phyloP scores from a whole-genome alignment of 2,329 filamentous ascomycete genomes.

The Myriangium duriaei region DNA sequence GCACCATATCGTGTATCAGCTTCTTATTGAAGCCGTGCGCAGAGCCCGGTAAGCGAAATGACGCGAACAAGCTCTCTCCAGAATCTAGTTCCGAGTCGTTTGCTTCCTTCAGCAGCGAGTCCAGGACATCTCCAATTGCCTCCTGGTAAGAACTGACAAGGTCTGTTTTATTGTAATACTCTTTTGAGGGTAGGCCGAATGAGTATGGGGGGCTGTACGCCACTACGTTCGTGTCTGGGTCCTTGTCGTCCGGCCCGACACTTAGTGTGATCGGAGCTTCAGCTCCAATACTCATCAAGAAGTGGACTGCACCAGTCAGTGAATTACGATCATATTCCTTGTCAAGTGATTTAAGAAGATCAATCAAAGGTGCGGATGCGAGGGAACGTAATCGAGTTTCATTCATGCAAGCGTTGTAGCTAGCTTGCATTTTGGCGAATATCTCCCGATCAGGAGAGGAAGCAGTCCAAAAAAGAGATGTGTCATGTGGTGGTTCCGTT shows the following conservation, averaged over 20 bases:
- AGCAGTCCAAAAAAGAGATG: conserved; percentile 9
- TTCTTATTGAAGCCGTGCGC: conserved; percentile 29
- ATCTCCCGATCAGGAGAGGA: conserved; percentile 41
- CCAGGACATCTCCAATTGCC: conserved; percentile 31
- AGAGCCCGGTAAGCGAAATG: background rate
- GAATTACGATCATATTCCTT: conserved; percentile 32
- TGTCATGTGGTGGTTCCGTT: conserved; percentile 1
- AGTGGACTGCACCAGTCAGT: conserved; percentile 6
- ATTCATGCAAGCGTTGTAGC: conserved; percentile 55
- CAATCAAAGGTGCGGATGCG: conserved; percentile 44
- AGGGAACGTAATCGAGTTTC: conserved; percentile 42
- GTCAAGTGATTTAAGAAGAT: conserved; percentile 43
- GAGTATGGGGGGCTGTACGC: conserved; percentile 32
- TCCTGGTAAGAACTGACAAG: conserved; percentile 40
- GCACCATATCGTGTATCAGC: conserved; percentile 24
- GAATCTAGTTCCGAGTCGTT: conserved; percentile 20
- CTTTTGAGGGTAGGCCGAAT: conserved; percentile 49
- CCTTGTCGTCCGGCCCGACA: conserved; percentile 35
- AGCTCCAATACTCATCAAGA: conserved; percentile 6
- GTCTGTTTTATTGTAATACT: conserved; percentile 46
- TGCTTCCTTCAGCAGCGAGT: conserved; percentile 24
- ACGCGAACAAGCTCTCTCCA: background rate
- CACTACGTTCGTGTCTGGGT: conserved; percentile 41
- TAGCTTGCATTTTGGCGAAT: conserved; percentile 52
- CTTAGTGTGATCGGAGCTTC: conserved; percentile 1